These are phyloP conservation scores for Kodamaea sp. DNA, from an alignment of 1,139 yeast species.

Conservation along the genomic window DNA sequence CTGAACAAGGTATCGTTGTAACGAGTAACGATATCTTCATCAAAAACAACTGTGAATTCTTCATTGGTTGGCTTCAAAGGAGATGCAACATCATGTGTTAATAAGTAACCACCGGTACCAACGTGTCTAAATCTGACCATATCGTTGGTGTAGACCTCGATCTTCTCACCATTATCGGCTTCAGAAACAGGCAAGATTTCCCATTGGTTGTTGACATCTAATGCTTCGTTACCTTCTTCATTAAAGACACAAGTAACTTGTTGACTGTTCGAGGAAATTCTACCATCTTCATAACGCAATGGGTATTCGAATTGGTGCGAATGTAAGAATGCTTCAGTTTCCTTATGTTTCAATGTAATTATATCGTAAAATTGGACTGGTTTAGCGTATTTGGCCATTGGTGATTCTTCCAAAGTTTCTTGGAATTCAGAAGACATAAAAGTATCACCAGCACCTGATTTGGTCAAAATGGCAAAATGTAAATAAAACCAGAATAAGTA, in stretches of 20 bases:
- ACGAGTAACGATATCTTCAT: slow-evolving; percentile 45
- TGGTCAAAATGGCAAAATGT: slow-evolving; percentile 75
- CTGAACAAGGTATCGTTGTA: slow-evolving; percentile 78
- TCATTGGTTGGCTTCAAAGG: slow-evolving; percentile 21
- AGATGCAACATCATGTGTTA: slow-evolving; percentile 96
- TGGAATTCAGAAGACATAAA: slow-evolving; percentile 95
- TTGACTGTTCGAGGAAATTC: slow-evolving; percentile 92
- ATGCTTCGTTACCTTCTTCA: slow-evolving; percentile 20
- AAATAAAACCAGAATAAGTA: slow-evolving; percentile 92
- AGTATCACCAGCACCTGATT: slow-evolving; percentile 93
- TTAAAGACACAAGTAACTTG: slow-evolving; percentile 74
- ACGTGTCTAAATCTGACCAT: slow-evolving; percentile 78
- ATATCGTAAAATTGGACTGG: slow-evolving; percentile 72
- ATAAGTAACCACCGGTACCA: slow-evolving; percentile 69
- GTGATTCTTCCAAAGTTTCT: slow-evolving; percentile 82
- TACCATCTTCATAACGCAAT: slow-evolving; percentile 90
- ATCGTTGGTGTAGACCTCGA: slow-evolving; percentile 51
- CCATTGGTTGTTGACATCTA: slow-evolving; percentile 79
- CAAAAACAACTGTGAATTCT: slow-evolving; percentile 44
- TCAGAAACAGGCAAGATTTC: slow-evolving; percentile 65
- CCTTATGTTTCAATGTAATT: slow-evolving; percentile 73
- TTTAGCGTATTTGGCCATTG: slow-evolving; percentile 67
- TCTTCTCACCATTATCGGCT: slow-evolving; percentile 30
- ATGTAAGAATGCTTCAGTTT: slow-evolving; percentile 72
- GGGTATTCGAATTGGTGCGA: slow-evolving; percentile 78